Percentiles rank a stretch among this genome's conserved stretches.
Conservation (phyloP, 1,139 yeast genomes). For the Suhomyces kunorum region DNA sequence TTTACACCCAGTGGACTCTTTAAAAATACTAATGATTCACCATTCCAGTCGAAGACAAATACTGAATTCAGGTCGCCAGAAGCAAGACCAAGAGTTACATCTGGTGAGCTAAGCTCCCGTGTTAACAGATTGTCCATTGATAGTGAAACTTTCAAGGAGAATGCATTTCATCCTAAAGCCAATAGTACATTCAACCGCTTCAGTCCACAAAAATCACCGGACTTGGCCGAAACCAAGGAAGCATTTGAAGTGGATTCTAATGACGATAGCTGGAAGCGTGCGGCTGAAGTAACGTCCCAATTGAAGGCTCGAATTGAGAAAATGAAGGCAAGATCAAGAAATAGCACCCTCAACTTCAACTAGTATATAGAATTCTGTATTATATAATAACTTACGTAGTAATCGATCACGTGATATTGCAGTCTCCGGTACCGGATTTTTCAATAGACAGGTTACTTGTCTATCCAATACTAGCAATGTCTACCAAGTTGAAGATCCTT, state of each 20-base stretch:
- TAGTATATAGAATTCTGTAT: slow-evolving; percentile 10
- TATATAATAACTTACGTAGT: slow-evolving; percentile 1
- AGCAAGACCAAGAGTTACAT: slow-evolving; percentile 24
- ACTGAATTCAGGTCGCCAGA: slow-evolving; percentile 17
- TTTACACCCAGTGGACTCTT: slow-evolving; percentile 6
- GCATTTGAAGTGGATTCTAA: slow-evolving; percentile 34
- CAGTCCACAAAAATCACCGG: slow-evolving; percentile 24
- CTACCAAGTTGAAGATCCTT: slow-evolving; percentile 66
- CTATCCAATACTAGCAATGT: slow-evolving; percentile 40
- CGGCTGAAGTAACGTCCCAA: slow-evolving; percentile 86
- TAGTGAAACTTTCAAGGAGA: slow-evolving; percentile 28
- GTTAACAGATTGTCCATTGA: slow-evolving; percentile 50
- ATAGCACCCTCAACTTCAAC: slow-evolving; percentile 15
- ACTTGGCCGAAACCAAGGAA: slow-evolving; percentile 21
- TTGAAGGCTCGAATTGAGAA: slow-evolving; percentile 84
- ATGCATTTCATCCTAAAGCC: slow-evolving; percentile 15
- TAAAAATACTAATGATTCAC: slow-evolving; percentile 14
- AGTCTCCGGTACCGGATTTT: slow-evolving; percentile 12
- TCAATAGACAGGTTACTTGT: slow-evolving; percentile 1
- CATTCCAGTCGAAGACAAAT: slow-evolving; percentile 7
- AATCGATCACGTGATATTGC: not conserved
- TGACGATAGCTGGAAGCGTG: slow-evolving; percentile 84
- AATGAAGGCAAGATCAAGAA: slow-evolving; percentile 71
- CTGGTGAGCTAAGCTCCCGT: slow-evolving; percentile 46
- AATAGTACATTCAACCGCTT: slow-evolving; percentile 17